Percentiles rank a stretch among this genome's conserved stretches.
Conservation (phyloP, 176 grass and related monocot genomes). For the Hsuehochloa calcarea region DNA sequence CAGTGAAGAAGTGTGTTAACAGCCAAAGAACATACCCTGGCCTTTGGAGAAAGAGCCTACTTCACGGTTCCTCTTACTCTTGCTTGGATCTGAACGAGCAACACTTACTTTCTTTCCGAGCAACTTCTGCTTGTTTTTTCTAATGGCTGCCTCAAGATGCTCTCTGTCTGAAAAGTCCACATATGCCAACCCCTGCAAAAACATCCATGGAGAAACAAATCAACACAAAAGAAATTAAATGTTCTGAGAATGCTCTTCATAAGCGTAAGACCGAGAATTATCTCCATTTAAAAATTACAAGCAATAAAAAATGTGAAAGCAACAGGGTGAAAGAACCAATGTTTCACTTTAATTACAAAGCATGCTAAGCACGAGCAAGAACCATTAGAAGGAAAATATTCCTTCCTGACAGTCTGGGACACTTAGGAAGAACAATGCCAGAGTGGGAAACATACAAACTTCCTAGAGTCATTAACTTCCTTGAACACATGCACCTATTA, state of each 20-base stretch:
- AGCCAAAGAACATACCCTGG: conserved; percentile 44
- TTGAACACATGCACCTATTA: neutral
- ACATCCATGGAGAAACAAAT: conserved; percentile 16
- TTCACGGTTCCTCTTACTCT: conserved; percentile 56
- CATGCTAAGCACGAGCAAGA: neutral
- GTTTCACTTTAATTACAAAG: conserved; percentile 2
- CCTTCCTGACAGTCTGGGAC: neutral
- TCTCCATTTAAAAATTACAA: neutral
- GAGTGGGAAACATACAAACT: conserved; percentile 20
- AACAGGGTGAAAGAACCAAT: neutral
- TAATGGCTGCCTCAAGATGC: conserved; percentile 81
- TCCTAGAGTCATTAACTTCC: neutral
- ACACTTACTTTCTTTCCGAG: conserved; percentile 77
- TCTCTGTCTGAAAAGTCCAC: conserved; percentile 86
- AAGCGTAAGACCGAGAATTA: neutral
- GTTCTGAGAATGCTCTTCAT: conserved; percentile 1
- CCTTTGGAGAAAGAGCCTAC: conserved; percentile 36
- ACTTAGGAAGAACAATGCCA: neutral
- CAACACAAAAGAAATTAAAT: neutral
- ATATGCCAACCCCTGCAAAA: conserved; percentile 84
- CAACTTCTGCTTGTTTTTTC: conserved; percentile 75
- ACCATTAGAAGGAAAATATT: neutral
- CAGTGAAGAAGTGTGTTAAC: neutral
- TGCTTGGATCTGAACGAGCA: conserved; percentile 80
- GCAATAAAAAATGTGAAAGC: neutral